Evolutionary conservation across 177 flowering plant species (phyloP).

Genomic region (Telopea speciosissima): DNA sequence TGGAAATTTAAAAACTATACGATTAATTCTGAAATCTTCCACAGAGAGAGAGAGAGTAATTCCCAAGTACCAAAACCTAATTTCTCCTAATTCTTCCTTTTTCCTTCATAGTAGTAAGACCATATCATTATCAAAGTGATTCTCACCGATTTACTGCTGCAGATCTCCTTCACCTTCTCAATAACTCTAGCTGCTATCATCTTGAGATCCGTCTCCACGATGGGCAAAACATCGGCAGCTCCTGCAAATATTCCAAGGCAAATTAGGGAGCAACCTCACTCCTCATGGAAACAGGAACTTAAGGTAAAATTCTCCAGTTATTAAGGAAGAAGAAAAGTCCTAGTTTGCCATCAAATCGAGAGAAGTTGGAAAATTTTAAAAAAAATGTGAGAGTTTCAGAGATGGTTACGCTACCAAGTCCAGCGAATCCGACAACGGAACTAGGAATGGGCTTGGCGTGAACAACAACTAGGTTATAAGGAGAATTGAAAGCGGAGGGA

Average conservation of each 20-base stretch:
- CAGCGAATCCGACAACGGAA: conserved; percentile 43
- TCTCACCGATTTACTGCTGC: conserved; percentile 44
- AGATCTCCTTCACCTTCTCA: conserved; percentile 47
- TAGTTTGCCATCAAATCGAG: neutral
- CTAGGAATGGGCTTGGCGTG: conserved; percentile 54
- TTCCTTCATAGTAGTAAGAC: too few species aligned
- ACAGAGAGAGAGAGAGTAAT: too few species aligned
- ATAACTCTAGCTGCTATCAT: conserved; percentile 41
- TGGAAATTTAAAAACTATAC: neutral
- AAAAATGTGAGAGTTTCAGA: neutral
- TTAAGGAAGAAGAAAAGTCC: neutral
- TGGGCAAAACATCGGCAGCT: conserved; percentile 37
- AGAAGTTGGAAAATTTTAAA: neutral
- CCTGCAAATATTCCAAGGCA: conserved; percentile 26
- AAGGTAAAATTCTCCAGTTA: neutral
- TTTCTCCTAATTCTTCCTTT: neutral
- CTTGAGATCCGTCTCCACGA: conserved; percentile 61
- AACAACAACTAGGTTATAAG: conserved; percentile 48
- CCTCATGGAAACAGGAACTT: neutral
- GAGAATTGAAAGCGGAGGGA: conserved; percentile 26
- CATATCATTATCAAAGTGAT: neutral
- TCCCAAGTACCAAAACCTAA: too few species aligned
- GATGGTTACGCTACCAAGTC: conserved; percentile 38
- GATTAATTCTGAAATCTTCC: too few species aligned
- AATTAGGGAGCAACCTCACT: neutral